These are phyloP conservation scores for Panellus pusillus DNA, from an alignment of 768 basidiomycete genomes.

Conservation along the genomic window DNA sequence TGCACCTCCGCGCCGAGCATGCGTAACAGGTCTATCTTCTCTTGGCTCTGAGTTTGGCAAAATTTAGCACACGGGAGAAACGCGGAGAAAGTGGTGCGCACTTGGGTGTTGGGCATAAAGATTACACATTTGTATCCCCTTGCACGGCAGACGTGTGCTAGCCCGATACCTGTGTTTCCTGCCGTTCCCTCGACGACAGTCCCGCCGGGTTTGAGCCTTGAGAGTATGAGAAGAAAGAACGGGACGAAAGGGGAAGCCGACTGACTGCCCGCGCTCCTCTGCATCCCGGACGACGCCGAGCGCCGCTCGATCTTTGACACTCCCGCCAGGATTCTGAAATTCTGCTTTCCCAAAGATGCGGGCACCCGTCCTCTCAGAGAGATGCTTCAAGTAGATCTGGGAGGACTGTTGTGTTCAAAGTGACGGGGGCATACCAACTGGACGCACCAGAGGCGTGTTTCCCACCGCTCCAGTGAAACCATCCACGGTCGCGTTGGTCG, in stretches of 20 bases:
- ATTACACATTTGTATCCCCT: constrained; percentile 97
- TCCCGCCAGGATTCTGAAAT: constrained; percentile 97
- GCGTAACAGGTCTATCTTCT: constrained; percentile 95
- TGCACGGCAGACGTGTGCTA: constrained; percentile 92
- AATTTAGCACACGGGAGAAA: neutral
- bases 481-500: constrained; percentile 43
- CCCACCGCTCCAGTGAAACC: constrained; percentile 90
- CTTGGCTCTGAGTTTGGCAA: constrained; percentile 72
- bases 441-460: constrained; percentile 85
- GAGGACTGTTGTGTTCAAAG: constrained; percentile 1
- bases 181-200: constrained; percentile 98
- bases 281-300: constrained; percentile 85
- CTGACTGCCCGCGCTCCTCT: constrained; percentile 78
- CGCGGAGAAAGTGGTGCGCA: constrained; percentile 24
- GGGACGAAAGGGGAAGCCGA: constrained; percentile 16
- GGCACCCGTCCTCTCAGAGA: constrained; percentile 82
- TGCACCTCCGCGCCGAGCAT: constrained; percentile 98
- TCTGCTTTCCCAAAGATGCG: constrained; percentile 95
- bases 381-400: constrained; percentile 78
- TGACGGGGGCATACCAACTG: neutral
- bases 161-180: constrained; percentile 96
- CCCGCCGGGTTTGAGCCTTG: constrained; percentile 85
- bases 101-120: constrained; percentile 97
- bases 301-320: constrained; percentile 96
- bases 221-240: neutral